phyloP scores from a whole-genome alignment of 179 eudicot species.

The Vitellaria paradoxa region DNA sequence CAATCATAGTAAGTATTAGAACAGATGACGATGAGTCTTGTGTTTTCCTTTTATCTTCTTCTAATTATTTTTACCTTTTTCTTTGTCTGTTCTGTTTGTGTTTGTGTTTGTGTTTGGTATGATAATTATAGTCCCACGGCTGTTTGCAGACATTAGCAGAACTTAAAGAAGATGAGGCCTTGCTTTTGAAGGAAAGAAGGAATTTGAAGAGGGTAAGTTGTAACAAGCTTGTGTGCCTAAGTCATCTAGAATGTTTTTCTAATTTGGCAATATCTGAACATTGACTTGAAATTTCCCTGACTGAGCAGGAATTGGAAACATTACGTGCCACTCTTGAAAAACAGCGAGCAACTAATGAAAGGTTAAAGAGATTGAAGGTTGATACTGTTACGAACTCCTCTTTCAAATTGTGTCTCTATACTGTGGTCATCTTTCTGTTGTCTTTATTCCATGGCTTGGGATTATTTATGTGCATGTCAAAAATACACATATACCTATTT shows the following conservation, averaged over 20 bases:
- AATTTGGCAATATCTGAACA: constrained; percentile 1
- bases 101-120: neutral
- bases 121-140: neutral
- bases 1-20: neutral
- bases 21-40: too few relatives aligned
- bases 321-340: neutral
- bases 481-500: too few relatives aligned
- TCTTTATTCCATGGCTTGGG: too few relatives aligned
- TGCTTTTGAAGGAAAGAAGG: constrained; percentile 36
- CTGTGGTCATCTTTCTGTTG: too few relatives aligned
- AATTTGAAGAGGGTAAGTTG: constrained; percentile 39
- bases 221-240: neutral
- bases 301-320: constrained; percentile 38
- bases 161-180: constrained; percentile 41
- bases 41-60: neutral
- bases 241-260: constrained; percentile 2
- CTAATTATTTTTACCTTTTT: neutral
- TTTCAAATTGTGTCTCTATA: too few relatives aligned
- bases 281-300: neutral
- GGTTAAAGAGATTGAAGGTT: too few relatives aligned
- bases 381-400: too few relatives aligned
- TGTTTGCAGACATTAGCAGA: constrained; percentile 37
- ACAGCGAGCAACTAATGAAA: too few relatives aligned
- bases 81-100: neutral
- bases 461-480: too few relatives aligned